A percentile compares a stretch with the other conserved stretches of the same genome.
Evolutionary conservation across 2,329 filamentous ascomycete genomes (phyloP).

Genomic region (Chlorencoelia australis): DNA sequence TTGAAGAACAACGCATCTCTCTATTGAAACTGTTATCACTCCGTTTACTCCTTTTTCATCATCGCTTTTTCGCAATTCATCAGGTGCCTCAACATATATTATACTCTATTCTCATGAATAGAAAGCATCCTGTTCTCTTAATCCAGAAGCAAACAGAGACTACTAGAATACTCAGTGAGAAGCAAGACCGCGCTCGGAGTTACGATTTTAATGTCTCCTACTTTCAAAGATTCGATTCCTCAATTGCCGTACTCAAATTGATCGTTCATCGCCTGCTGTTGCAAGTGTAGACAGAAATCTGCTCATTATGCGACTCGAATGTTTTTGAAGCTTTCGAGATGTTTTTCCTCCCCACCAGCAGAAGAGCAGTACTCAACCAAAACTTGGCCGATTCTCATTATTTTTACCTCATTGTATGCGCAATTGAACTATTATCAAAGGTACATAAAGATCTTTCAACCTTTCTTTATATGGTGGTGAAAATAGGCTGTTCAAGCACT

Average conservation of each 20-base stretch:
- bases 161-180: neutral
- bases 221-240: conserved; percentile 1
- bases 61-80: too few species aligned
- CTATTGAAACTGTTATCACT: too few species aligned
- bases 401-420: neutral
- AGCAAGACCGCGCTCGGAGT: neutral
- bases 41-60: too few species aligned
- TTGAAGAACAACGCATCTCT: too few species aligned
- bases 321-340: conserved; percentile 5
- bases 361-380: neutral
- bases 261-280: neutral
- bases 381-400: neutral
- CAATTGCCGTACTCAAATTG: neutral
- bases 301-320: neutral
- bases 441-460: neutral
- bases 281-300: conserved; percentile 2
- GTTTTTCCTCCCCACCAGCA: conserved; percentile 1
- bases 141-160: neutral
- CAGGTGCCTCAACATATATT: too few species aligned
- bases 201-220: neutral
- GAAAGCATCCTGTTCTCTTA: neutral
- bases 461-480: too few species aligned
- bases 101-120: too few species aligned
- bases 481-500: too few species aligned
- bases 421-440: conserved; percentile 4